Conservation (phyloP, 441 rosid species). For the Populus hybrid region DNA sequence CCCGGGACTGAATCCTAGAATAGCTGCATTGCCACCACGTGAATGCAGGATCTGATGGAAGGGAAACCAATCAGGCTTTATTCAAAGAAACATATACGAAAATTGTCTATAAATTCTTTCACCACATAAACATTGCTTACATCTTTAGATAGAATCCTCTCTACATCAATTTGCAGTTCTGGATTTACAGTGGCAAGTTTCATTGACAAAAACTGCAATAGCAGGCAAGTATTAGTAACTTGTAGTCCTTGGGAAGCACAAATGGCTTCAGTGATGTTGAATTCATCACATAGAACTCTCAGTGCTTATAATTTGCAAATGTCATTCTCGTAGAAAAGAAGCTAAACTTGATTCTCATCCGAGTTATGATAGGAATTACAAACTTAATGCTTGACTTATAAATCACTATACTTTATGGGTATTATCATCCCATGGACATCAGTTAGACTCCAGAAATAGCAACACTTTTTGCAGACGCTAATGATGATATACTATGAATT, state of each 20-base stretch:
- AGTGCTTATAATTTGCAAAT: not conserved
- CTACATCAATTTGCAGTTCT: slow-evolving; percentile 63
- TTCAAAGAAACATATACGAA: slow-evolving; percentile 10
- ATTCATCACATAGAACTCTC: not conserved
- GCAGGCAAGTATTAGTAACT: slow-evolving; percentile 14
- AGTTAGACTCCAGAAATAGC: not conserved
- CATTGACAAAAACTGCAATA: slow-evolving; percentile 85
- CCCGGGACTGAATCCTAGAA: slow-evolving; percentile 42
- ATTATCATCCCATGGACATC: not conserved
- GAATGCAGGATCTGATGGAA: slow-evolving; percentile 56
- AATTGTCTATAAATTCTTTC: not conserved
- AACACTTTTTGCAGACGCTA: not conserved
- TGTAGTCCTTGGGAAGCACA: slow-evolving; percentile 1
- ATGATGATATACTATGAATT: too few species aligned
- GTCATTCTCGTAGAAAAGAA: not conserved
- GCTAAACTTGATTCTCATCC: slow-evolving; percentile 7
- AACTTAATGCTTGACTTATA: not conserved
- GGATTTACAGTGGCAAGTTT: slow-evolving; percentile 95
- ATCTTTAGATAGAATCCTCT: slow-evolving; percentile 78
- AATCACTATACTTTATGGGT: not conserved
- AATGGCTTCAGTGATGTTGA: not conserved
- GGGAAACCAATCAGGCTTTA: slow-evolving; percentile 19
- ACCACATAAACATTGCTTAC: slow-evolving; percentile 41
- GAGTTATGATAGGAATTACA: not conserved
- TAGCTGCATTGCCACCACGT: slow-evolving; percentile 41